These are phyloP conservation scores for Ceratobasidium sp. DNA, from an alignment of 1,284 basidiomycete genomes.

Conservation along the genomic window DNA sequence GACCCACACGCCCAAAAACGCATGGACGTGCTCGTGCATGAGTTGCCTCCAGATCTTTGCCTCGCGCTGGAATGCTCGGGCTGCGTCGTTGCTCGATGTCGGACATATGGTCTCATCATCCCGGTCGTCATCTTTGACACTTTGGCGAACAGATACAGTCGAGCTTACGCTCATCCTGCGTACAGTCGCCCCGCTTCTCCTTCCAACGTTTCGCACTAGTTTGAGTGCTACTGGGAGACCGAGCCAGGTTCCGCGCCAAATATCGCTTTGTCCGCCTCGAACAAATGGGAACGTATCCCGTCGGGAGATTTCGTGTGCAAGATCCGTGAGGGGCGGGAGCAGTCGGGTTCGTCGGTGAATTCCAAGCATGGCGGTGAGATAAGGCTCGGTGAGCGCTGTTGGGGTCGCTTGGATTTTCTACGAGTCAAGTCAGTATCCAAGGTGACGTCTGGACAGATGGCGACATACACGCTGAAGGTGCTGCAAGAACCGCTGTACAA, in stretches of 20 bases:
- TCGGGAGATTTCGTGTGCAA: constrained; percentile 13
- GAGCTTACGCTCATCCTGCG: not conserved
- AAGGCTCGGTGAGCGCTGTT: constrained; percentile 9
- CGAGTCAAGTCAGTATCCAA: not conserved
- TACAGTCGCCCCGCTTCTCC: constrained; percentile 24
- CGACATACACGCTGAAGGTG: constrained; percentile 11
- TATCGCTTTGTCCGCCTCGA: constrained; percentile 23
- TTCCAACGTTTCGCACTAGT: constrained; percentile 31
- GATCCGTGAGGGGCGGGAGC: constrained; percentile 12
- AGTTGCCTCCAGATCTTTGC: constrained; percentile 23
- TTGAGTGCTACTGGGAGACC: constrained; percentile 39
- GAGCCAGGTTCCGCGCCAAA: constrained; percentile 37
- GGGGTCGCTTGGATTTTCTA: constrained; percentile 23
- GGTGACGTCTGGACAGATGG: not conserved
- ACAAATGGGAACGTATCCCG: constrained; percentile 24
- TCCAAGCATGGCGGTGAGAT: constrained; percentile 17
- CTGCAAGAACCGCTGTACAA: constrained; percentile 25
- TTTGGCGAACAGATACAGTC: not conserved
- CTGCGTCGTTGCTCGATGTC: constrained; percentile 8
- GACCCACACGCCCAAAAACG: constrained; percentile 31
- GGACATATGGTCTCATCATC: constrained; percentile 15
- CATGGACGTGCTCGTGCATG: constrained; percentile 32
- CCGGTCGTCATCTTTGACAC: not conserved
- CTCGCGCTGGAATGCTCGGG: constrained; percentile 17
- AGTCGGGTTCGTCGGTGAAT: constrained; percentile 22